Conservation (phyloP, 805 yeast genomes). For the Pichia insulana region DNA sequence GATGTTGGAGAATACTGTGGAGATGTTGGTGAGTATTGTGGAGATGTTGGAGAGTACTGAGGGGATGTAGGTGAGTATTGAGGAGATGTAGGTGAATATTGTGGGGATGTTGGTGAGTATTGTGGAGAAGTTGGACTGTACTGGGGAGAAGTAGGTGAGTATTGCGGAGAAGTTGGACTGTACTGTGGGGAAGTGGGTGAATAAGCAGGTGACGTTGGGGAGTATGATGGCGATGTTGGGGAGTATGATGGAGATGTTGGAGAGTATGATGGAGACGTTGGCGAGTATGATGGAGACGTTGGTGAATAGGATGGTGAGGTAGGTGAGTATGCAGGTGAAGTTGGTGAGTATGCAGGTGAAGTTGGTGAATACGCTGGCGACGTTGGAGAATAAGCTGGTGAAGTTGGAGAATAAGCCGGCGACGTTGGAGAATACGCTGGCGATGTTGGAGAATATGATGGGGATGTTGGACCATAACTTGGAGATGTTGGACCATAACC, state of each 20-base stretch:
- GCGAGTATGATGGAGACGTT: conserved; percentile 50
- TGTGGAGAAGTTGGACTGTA: conserved; percentile 71
- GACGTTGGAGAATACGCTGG: conserved; percentile 62
- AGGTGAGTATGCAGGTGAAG: conserved; percentile 71
- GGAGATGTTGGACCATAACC: conserved; percentile 52
- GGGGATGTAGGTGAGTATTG: conserved; percentile 59
- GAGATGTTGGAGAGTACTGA: conserved; percentile 65
- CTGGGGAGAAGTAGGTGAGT: conserved; percentile 77
- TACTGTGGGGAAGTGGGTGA: conserved; percentile 78
- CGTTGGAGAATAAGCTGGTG: conserved; percentile 65
- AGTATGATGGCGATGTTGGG: conserved; percentile 64
- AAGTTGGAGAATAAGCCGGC: conserved; percentile 59
- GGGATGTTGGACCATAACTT: conserved; percentile 43
- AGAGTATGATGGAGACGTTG: conserved; percentile 60
- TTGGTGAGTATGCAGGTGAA: conserved; percentile 68
- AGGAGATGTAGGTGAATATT: conserved; percentile 45
- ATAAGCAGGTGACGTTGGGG: conserved; percentile 73
- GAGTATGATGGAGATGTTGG: conserved; percentile 78
- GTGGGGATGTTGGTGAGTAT: conserved; percentile 58
- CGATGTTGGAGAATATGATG: conserved; percentile 59
- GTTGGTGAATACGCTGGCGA: conserved; percentile 66
- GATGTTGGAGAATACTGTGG: conserved; percentile 65
- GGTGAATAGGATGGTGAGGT: conserved; percentile 60
- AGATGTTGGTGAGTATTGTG: conserved; percentile 66
- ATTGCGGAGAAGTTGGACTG: conserved; percentile 66